A percentile compares a stretch with the other conserved stretches of the same genome.
phyloP scores from a whole-genome alignment of 768 basidiomycete genomes.

The Calvatia gigantea region DNA sequence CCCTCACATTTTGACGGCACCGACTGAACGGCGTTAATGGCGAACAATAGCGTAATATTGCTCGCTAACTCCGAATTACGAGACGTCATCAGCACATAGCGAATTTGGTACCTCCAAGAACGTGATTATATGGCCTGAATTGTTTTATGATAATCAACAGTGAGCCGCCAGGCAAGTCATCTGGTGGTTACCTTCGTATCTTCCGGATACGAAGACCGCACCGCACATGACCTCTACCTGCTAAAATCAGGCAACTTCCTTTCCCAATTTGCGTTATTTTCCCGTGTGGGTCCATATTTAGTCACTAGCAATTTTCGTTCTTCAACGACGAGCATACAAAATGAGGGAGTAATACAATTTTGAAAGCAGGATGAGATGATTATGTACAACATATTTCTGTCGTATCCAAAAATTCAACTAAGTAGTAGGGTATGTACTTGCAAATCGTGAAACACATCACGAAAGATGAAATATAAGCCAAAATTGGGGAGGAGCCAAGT shows the following conservation, averaged over 20 bases:
- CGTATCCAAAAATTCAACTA: conserved; percentile 4
- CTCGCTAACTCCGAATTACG: no score
- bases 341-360: no score
- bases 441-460: neutral
- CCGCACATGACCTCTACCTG: neutral
- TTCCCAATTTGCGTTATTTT: neutral
- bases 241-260: neutral
- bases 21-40: no score
- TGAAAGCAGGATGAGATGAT: neutral
- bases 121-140: no score
- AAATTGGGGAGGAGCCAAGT: neutral
- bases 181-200: no score
- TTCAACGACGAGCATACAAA: neutral
- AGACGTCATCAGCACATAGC: no score
- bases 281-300: neutral
- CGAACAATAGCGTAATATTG: no score
- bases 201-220: no score
- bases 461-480: neutral
- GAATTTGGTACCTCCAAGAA: no score
- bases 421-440: conserved; percentile 7
- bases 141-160: no score
- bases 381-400: neutral
- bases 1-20: neutral
- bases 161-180: no score
- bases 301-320: neutral